Conservation (phyloP, 2,329 filamentous ascomycete genomes). For the Ceratocystis variospora region DNA sequence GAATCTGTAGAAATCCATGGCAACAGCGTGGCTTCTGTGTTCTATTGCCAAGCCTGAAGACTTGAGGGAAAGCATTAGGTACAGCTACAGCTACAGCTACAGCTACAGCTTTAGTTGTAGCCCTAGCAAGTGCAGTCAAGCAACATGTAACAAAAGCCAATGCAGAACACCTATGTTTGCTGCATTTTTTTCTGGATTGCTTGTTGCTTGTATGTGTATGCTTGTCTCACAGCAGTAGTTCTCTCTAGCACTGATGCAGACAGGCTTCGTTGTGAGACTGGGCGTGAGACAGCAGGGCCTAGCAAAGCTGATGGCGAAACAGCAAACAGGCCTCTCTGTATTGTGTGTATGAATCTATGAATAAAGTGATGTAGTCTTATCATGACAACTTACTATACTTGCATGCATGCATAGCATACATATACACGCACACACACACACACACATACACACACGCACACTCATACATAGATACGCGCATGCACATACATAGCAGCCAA, state of each 20-base stretch:
- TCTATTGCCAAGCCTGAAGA: no score
- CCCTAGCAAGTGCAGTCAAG: no score
- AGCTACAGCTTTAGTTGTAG: background rate
- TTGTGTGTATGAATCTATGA: no score
- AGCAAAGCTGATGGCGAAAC: background rate
- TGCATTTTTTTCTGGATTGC: background rate
- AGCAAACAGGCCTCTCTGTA: background rate
- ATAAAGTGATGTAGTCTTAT: background rate
- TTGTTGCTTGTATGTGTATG: background rate
- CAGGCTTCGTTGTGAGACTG: background rate
- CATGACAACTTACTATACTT: background rate
- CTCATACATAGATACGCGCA: no score
- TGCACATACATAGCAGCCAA: no score
- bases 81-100: background rate
- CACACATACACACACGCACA: no score
- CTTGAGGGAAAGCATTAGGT: background rate
- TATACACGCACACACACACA: no score
- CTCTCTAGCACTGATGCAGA: background rate
- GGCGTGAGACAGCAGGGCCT: background rate
- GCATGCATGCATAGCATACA: background rate
- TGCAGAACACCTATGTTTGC: background rate
- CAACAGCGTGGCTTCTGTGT: no score
- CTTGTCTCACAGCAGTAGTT: slow-evolving; percentile 1
- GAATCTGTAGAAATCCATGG: no score
- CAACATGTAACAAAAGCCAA: no score